Base-by-base conservation (phyloP, 1,284 basidiomycete genomes). In the Leucoagaricus sp. region DNA sequence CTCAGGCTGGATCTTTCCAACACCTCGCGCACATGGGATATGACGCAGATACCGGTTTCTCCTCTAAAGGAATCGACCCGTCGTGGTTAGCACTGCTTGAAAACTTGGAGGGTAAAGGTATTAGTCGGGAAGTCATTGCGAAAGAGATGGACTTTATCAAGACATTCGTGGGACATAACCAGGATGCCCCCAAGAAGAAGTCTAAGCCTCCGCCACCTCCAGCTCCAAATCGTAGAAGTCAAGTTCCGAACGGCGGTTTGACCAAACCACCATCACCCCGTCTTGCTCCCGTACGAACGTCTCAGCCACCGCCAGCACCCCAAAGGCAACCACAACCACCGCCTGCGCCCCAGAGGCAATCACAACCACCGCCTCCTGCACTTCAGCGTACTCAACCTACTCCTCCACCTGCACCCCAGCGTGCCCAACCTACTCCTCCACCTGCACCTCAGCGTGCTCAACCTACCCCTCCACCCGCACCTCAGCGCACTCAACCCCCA, bases 1-100 rank as follows among this genome's bases (percentile, higher is more conserved):
- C 96, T 1, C 84, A 85, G 15, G 69, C 74, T 2, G 89, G 87
- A 17, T 90, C 90, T 3, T 98, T 98, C 78, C 83, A 86, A 62
- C 96, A 98, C 68, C 83, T 97, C 44, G 94, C 92, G 0, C 96
- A 98, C 69, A 97, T 99, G 92, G 95, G 95, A 23, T 98, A 91
- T 71, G 91, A 96, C 64, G 72, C 84, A 0, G 86, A 96, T 63
- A 84, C 86, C 38, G 95, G 95, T 4, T 98, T 95, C 71, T 89
- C 87, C 0, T 91, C 90, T 1, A 82, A 82, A 33, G 92, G 93
- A 59, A 92, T 98, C n/a, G 96, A 98, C 72, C 87, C 93, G 3
- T 93, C 89, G 7, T 99, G 96, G 96, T 81, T 87, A 57, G 78
- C 86, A 0, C 75, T 98, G 55, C 80, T 98, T 2, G 81, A 79